phyloP scores from a whole-genome alignment of 345 rosid genomes.

The Aegle marmelos region DNA sequence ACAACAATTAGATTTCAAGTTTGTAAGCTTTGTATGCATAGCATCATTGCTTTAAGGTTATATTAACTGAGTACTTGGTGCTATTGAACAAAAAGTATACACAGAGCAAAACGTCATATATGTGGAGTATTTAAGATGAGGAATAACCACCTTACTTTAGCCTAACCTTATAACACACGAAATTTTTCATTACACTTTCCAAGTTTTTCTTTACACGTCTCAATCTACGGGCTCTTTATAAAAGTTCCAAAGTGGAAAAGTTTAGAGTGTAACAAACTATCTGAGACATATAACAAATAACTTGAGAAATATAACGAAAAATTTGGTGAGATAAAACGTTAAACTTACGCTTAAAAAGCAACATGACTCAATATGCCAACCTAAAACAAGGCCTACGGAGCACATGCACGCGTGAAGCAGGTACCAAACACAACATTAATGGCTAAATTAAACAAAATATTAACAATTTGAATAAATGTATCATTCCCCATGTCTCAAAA shows the following conservation, averaged over 20 bases:
- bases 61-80: neutral
- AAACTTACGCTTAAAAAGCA: neutral
- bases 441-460: neutral
- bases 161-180: no score
- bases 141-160: no score
- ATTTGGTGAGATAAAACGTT: no score
- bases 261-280: no score
- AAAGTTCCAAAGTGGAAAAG: no score
- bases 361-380: neutral
- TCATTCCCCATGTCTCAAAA: constrained; percentile 12
- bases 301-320: no score
- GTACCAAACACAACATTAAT: constrained; percentile 20
- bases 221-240: no score
- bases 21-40: neutral
- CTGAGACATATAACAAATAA: no score
- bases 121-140: neutral
- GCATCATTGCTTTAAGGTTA: neutral
- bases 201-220: no score
- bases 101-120: neutral
- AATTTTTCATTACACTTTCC: no score
- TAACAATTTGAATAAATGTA: constrained; percentile 1
- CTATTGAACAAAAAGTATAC: neutral
- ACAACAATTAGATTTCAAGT: neutral
- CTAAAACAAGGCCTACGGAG: constrained; percentile 11
- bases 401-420: constrained; percentile 33